Evolutionary conservation across 805 yeast genomes (phyloP).

Genomic region (Candida qinlingensis): DNA sequence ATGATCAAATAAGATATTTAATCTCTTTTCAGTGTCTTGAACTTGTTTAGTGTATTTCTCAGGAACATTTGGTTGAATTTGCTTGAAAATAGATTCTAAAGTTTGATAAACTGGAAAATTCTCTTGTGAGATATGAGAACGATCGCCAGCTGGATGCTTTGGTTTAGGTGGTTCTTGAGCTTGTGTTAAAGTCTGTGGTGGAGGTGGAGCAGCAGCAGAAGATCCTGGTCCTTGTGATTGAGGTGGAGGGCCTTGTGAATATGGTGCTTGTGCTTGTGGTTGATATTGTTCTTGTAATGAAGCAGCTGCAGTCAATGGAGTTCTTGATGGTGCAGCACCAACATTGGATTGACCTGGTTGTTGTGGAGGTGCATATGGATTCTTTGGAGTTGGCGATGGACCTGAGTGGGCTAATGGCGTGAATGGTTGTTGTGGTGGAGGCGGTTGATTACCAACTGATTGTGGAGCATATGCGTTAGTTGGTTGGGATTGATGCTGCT

Average conservation of each 20-base stretch:
- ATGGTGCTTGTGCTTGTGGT: conserved; percentile 1
- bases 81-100: conserved; percentile 48
- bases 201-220: conserved; percentile 1
- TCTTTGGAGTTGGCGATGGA: conserved; percentile 22
- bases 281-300: conserved; percentile 7
- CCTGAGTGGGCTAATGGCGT: conserved; percentile 9
- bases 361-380: conserved; percentile 34
- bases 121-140: conserved; percentile 57
- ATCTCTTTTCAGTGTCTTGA: conserved; percentile 75
- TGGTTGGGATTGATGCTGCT: not conserved
- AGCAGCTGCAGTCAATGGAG: conserved; percentile 12
- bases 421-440: conserved; percentile 10
- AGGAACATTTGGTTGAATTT: conserved; percentile 70
- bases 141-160: conserved; percentile 57
- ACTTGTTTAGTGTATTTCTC: conserved; percentile 68
- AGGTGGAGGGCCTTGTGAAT: conserved; percentile 24
- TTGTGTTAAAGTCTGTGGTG: conserved; percentile 16
- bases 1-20: conserved; percentile 70
- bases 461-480: conserved; percentile 10
- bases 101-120: conserved; percentile 54
- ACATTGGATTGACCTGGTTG: conserved; percentile 22
- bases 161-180: conserved; percentile 16
- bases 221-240: conserved; percentile 5
- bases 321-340: conserved; percentile 30
- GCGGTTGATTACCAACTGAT: conserved; percentile 17